Conservation (phyloP, 345 rosid genomes). For the Populus euphratica region DNA sequence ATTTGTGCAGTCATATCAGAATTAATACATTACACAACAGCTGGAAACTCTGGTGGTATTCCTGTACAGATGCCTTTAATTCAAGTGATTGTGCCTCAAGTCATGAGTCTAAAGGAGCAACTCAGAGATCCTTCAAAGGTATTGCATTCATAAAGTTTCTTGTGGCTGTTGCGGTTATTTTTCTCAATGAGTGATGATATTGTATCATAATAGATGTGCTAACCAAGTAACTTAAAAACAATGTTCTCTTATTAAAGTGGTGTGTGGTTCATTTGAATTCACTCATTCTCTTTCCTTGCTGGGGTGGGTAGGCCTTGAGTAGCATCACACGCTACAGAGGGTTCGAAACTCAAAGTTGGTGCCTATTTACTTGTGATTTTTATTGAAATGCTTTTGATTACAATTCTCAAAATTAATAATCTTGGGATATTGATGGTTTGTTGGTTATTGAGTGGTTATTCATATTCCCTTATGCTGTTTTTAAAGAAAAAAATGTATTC, state of each 20-base stretch:
- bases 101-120: conserved; percentile 75
- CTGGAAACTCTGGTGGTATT: conserved; percentile 72
- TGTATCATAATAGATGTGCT: neutral
- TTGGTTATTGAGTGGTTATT: neutral
- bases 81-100: conserved; percentile 89
- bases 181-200: neutral
- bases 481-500: neutral
- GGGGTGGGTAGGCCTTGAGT: neutral
- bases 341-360: neutral
- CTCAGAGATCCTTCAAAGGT: conserved; percentile 91
- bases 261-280: neutral
- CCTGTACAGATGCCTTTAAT: conserved; percentile 79
- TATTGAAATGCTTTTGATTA: neutral
- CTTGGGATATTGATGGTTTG: neutral
- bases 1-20: conserved; percentile 77
- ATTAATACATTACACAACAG: conserved; percentile 83
- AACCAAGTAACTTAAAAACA: neutral
- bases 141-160: conserved; percentile 13
- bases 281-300: neutral
- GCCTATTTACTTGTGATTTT: neutral
- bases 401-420: too few relatives aligned
- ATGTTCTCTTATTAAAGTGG: neutral
- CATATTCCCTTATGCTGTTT: neutral
- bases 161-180: neutral
- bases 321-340: neutral